A percentile compares a stretch with the other conserved stretches of the same genome.
Evolutionary conservation across 306 rosid species (phyloP).

Genomic region (Argentina anserina): DNA sequence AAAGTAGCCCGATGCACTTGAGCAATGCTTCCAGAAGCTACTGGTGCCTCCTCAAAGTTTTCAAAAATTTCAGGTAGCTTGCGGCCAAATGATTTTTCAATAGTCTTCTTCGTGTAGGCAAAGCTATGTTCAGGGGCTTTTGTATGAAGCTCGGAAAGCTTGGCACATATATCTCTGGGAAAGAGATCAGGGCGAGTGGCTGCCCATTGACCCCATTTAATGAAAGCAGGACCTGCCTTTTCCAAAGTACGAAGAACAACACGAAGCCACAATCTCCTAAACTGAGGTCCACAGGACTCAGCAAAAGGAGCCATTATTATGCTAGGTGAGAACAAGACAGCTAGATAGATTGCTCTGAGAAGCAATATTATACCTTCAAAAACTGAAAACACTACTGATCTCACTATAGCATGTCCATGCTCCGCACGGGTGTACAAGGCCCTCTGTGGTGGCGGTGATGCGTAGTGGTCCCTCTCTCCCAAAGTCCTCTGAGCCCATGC

Average conservation of each 20-base stretch:
- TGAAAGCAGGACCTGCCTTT: conserved; percentile 92
- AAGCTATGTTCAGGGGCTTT: conserved; percentile 98
- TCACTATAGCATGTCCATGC: conserved; percentile 71
- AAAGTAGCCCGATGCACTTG: conserved; percentile 93
- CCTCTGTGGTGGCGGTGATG: conserved; percentile 35
- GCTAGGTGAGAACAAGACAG: conserved; percentile 82
- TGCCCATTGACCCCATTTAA: conserved; percentile 99
- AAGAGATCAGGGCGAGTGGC: conserved; percentile 98
- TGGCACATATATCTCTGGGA: conserved; percentile 80
- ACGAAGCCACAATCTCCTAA: conserved; percentile 73
- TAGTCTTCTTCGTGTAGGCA: conserved; percentile 79
- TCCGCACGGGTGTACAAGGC: conserved; percentile 63
- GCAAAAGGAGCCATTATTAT: conserved; percentile 81
- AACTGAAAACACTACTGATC: conserved; percentile 42
- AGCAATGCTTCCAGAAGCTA: conserved; percentile 98
- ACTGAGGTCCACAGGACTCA: conserved; percentile 62
- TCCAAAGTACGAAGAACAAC: conserved; percentile 80
- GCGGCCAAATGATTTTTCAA: conserved; percentile 89
- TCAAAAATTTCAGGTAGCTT: conserved; percentile 84
- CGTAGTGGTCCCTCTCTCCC: conserved; percentile 40
- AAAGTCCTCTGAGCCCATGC: conserved; percentile 64
- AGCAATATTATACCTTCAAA: conserved; percentile 61
- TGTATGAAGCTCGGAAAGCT: conserved; percentile 83
- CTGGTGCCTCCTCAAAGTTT: conserved; percentile 87
- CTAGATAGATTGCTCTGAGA: conserved; percentile 69